These are phyloP conservation scores for Teunomyces barrocoloradensis DNA, from an alignment of 805 yeast species.

Conservation along the genomic window DNA sequence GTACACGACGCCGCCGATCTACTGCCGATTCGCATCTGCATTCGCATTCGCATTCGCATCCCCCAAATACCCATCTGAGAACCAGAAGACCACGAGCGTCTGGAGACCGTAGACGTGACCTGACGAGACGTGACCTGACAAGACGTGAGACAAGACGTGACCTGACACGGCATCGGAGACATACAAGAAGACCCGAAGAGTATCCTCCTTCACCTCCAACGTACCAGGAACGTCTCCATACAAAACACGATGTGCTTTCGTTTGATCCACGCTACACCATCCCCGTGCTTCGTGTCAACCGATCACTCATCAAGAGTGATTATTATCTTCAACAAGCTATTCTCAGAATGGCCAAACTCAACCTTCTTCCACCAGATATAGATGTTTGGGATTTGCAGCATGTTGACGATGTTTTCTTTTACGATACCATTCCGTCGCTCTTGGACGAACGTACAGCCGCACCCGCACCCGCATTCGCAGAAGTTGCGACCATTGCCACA, in stretches of 20 bases:
- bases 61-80: background rate
- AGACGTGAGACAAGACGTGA: background rate
- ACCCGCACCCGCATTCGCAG: background rate
- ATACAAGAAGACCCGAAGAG: background rate
- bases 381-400: slow-evolving; percentile 22
- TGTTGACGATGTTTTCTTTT: slow-evolving; percentile 21
- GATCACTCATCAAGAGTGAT: slow-evolving; percentile 18
- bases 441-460: slow-evolving; percentile 7
- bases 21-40: background rate
- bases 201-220: slow-evolving; percentile 14
- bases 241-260: slow-evolving; percentile 19
- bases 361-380: slow-evolving; percentile 16
- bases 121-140: background rate
- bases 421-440: slow-evolving; percentile 17
- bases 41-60: background rate
- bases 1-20: background rate
- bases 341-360: slow-evolving; percentile 14
- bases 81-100: background rate
- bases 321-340: slow-evolving; percentile 16
- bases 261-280: slow-evolving; percentile 22
- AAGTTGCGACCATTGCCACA: background rate
- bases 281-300: slow-evolving; percentile 22
- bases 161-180: background rate
- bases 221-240: slow-evolving; percentile 19
- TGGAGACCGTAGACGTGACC: background rate